Evolutionary conservation across 2,329 filamentous ascomycete genomes (phyloP).

Genomic region (Coniochaeta prunicola): DNA sequence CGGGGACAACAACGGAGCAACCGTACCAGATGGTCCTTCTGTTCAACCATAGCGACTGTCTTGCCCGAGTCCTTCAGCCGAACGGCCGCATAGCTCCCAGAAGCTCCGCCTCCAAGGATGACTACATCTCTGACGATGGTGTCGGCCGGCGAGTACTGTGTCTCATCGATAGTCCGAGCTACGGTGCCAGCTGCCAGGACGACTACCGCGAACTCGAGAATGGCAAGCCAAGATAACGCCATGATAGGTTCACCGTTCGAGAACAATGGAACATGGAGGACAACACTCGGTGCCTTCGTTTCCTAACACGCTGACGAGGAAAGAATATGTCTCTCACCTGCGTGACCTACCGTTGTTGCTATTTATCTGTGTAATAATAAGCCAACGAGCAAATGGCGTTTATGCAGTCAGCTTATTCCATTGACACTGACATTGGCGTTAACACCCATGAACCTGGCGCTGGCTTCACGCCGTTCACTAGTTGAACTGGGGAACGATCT

Average conservation of each 20-base stretch:
- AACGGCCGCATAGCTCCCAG: slow-evolving; percentile 12
- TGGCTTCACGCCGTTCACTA: neutral
- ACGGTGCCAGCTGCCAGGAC: neutral
- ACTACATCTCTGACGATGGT: slow-evolving; percentile 8
- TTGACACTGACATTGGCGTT: neutral
- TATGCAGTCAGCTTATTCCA: neutral
- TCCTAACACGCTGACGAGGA: neutral
- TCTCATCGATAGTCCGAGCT: neutral
- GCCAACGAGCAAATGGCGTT: neutral
- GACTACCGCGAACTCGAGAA: neutral
- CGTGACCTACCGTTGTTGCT: too few species aligned
- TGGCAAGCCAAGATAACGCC: neutral
- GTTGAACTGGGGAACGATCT: neutral
- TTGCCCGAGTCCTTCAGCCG: slow-evolving; percentile 10
- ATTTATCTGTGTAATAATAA: too few species aligned
- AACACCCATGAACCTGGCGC: neutral
- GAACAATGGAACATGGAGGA: neutral
- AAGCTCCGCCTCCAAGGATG: slow-evolving; percentile 14
- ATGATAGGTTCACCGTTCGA: neutral
- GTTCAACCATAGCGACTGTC: slow-evolving; percentile 12
- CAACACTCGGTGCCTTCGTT: neutral
- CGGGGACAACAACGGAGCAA: neutral
- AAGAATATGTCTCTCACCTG: too few species aligned
- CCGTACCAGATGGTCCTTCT: neutral
- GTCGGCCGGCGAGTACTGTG: neutral